Percentiles rank a stretch among this genome's conserved stretches.
Evolutionary conservation across 495 filamentous ascomycete species (phyloP).

Genomic region (Penicilliopsis zonata): DNA sequence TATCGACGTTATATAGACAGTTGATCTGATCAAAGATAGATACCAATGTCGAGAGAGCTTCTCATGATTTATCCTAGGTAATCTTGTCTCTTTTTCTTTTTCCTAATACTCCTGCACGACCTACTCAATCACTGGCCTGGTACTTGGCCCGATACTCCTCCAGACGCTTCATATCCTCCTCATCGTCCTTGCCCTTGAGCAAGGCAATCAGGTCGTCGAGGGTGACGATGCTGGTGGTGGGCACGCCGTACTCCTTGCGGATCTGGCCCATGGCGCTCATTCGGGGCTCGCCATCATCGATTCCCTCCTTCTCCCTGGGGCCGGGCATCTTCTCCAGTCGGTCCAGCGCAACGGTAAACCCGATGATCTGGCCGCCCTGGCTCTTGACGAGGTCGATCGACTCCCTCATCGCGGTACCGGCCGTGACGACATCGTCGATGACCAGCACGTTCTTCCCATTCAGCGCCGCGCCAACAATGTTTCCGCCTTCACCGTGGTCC

Average conservation of each 20-base stretch:
- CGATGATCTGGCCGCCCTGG: slow-evolving; percentile 71
- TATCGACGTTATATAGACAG: no score
- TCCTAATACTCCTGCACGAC: no score
- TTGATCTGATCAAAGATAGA: no score
- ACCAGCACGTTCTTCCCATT: slow-evolving; percentile 77
- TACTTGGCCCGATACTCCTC: slow-evolving; percentile 73
- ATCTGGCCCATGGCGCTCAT: slow-evolving; percentile 78
- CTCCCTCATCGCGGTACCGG: slow-evolving; percentile 85
- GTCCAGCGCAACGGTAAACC: slow-evolving; percentile 80
- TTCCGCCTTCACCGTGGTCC: slow-evolving; percentile 86
- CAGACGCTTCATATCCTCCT: slow-evolving; percentile 56
- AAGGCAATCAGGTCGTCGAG: slow-evolving; percentile 70
- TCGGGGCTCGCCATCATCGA: slow-evolving; percentile 39
- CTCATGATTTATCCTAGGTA: no score
- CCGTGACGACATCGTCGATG: slow-evolving; percentile 93
- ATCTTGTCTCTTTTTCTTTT: no score
- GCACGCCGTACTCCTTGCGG: slow-evolving; percentile 47
- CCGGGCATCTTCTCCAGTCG: slow-evolving; percentile 80
- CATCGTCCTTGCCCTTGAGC: slow-evolving; percentile 32
- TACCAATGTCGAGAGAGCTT: no score
- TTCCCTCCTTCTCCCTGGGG: no score
- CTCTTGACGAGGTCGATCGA: slow-evolving; percentile 70
- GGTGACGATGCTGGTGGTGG: slow-evolving; percentile 34
- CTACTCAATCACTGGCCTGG: no score
- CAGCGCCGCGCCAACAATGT: slow-evolving; percentile 75